phyloP scores from a whole-genome alignment of 2,329 filamentous ascomycete species.

The Ophiocordyceps australis region DNA sequence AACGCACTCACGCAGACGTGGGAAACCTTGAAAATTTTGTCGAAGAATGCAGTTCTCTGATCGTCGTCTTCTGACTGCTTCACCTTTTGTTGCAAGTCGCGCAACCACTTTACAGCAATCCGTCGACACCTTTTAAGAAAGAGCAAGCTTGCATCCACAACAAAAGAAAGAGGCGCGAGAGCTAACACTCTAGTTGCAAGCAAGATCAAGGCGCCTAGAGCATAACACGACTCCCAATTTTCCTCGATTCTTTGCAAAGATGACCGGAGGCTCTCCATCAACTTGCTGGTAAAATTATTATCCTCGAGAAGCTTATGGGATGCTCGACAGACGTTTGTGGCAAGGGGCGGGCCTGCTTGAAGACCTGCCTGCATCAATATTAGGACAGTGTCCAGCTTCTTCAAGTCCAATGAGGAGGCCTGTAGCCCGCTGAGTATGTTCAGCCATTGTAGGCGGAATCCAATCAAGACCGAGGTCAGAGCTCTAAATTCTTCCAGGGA shows the following conservation, averaged over 20 bases:
- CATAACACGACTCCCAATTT: constrained; percentile 2
- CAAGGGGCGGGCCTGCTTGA: constrained; percentile 25
- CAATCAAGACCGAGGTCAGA: constrained; percentile 28
- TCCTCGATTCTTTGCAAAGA: background rate
- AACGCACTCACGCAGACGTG: constrained; percentile 1
- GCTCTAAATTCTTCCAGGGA: constrained; percentile 33
- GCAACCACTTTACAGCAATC: too few relatives aligned
- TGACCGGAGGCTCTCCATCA: too few relatives aligned
- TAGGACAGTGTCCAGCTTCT: constrained; percentile 25
- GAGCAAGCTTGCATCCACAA: too few relatives aligned
- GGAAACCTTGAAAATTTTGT: constrained; percentile 1
- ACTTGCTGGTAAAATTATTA: too few relatives aligned
- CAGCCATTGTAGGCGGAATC: constrained; percentile 30
- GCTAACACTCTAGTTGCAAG: constrained; percentile 1
- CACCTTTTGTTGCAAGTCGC: background rate
- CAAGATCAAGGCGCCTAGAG: background rate
- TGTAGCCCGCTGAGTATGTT: constrained; percentile 35
- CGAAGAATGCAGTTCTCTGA: background rate
- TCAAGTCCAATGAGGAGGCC: constrained; percentile 31
- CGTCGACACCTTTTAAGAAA: too few relatives aligned
- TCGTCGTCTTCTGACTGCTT: background rate
- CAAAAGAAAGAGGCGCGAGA: too few relatives aligned
- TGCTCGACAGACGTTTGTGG: too few relatives aligned
- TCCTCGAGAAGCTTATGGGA: too few relatives aligned
- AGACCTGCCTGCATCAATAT: constrained; percentile 28